Evolutionary conservation across 495 filamentous ascomycete species (phyloP).

Genomic region (Aspergillus haitiensis): DNA sequence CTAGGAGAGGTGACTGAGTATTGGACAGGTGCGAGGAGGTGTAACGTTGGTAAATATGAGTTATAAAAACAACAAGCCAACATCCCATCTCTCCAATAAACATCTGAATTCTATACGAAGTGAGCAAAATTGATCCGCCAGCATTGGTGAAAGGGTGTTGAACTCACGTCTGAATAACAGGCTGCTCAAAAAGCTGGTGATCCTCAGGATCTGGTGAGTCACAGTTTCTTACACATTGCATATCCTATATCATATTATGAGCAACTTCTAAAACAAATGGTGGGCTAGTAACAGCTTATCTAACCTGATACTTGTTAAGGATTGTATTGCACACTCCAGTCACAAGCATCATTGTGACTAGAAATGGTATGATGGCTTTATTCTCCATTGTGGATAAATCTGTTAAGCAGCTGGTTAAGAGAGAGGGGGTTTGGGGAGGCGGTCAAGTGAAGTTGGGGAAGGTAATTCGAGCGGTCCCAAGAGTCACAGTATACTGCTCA

Average conservation of each 20-base stretch:
- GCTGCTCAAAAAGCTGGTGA: conserved; percentile 80
- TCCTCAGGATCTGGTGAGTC: conserved; percentile 66
- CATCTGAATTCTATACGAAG: conserved; percentile 66
- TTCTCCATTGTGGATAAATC: conserved; percentile 40
- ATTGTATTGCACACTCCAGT: conserved; percentile 96
- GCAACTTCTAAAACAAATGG: background rate
- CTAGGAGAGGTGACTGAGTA: conserved; percentile 44
- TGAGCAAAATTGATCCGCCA: conserved; percentile 15
- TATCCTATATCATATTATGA: conserved; percentile 60
- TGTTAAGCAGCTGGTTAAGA: background rate
- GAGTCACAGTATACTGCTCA: background rate
- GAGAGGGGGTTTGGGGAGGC: background rate
- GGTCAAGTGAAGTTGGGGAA: too few species aligned
- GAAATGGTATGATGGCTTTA: conserved; percentile 69
- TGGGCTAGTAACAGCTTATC: background rate
- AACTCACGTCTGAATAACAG: conserved; percentile 84
- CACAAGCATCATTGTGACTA: conserved; percentile 89
- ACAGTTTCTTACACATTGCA: conserved; percentile 93
- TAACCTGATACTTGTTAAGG: conserved; percentile 91
- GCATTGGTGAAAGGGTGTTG: background rate
- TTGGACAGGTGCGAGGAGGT: conserved; percentile 36
- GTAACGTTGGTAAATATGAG: conserved; percentile 62
- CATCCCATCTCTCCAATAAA: conserved; percentile 90
- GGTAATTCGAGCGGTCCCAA: too few species aligned
- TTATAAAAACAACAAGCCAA: conserved; percentile 78